Percentiles rank a stretch among this genome's conserved stretches.
Conservation (phyloP, 2,329 filamentous ascomycete genomes). For the Colletotrichum sp. region DNA sequence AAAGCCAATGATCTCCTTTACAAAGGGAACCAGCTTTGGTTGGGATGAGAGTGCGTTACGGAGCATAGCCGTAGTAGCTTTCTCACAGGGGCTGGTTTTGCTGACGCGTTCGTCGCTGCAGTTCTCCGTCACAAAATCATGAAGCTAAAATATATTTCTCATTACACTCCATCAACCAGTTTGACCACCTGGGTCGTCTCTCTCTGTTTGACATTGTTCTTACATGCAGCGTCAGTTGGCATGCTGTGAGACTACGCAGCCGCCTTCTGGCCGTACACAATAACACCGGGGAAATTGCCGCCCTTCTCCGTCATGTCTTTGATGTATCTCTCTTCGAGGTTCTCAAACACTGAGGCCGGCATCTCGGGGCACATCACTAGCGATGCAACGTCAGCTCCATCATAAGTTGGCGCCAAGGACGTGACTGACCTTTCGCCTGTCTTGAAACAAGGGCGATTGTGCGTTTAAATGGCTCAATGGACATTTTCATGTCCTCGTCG, state of each 20-base stretch:
- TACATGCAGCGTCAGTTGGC: neutral
- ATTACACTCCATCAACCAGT: neutral
- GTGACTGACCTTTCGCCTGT: neutral
- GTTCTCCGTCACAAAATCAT: rapidly evolving
- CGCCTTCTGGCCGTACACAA: neutral
- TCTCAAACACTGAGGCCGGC: neutral
- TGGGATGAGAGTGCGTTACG: neutral
- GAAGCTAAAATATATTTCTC: rapidly evolving
- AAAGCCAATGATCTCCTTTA: neutral
- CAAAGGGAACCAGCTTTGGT: rapidly evolving
- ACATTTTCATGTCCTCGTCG: neutral
- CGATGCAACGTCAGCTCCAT: neutral
- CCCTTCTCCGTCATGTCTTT: slow-evolving; percentile 16
- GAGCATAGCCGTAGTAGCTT: neutral
- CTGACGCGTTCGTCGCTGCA: rapidly evolving
- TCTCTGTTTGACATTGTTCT: neutral
- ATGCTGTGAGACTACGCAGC: neutral
- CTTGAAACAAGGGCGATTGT: neutral
- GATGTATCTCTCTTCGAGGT: slow-evolving; percentile 4
- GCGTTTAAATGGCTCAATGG: neutral
- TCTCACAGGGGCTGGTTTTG: neutral
- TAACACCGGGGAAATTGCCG: neutral
- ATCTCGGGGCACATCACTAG: neutral
- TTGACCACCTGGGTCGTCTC: neutral
- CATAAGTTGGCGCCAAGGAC: too few relatives aligned